Evolutionary conservation across 2,329 filamentous ascomycete genomes (phyloP).

Genomic region (Exophiala mesophila): DNA sequence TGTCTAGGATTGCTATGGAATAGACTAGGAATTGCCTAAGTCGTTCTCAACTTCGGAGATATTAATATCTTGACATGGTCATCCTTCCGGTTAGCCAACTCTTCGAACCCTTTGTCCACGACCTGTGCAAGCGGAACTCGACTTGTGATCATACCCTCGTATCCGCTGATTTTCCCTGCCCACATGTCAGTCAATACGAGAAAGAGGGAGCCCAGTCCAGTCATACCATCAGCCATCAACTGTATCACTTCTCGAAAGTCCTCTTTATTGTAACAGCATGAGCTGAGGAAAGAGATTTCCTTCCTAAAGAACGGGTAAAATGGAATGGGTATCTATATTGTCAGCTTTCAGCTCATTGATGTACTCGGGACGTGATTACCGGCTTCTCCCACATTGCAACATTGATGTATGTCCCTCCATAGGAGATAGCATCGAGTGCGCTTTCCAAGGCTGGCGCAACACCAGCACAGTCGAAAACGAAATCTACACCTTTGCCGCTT

Average conservation of each 20-base stretch:
- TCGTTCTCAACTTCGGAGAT: no score
- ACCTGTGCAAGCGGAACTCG: slow-evolving; percentile 51
- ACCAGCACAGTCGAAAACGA: slow-evolving; percentile 35
- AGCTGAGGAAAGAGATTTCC: slow-evolving; percentile 30
- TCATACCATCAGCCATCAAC: slow-evolving; percentile 29
- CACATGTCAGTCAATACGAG: neutral
- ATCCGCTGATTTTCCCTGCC: slow-evolving; percentile 29
- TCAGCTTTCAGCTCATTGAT: neutral
- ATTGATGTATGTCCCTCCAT: slow-evolving; percentile 31
- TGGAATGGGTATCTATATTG: slow-evolving; percentile 27
- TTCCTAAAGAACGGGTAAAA: slow-evolving; percentile 28
- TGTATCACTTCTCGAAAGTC: slow-evolving; percentile 33
- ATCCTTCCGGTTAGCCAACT: slow-evolving; percentile 38
- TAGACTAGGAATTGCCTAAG: no score
- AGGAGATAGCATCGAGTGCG: slow-evolving; percentile 30
- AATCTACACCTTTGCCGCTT: slow-evolving; percentile 30
- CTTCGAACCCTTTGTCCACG: slow-evolving; percentile 54
- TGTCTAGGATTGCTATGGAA: no score
- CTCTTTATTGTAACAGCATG: slow-evolving; percentile 30
- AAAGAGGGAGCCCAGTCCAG: neutral
- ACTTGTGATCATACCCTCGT: slow-evolving; percentile 53
- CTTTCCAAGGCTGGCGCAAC: slow-evolving; percentile 30
- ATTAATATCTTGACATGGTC: slow-evolving; percentile 60
- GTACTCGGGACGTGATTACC: slow-evolving; percentile 22
- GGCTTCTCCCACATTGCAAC: slow-evolving; percentile 32